Base-by-base conservation (phyloP, 208 protist genomes). In the Trichomonas tenax region DNA sequence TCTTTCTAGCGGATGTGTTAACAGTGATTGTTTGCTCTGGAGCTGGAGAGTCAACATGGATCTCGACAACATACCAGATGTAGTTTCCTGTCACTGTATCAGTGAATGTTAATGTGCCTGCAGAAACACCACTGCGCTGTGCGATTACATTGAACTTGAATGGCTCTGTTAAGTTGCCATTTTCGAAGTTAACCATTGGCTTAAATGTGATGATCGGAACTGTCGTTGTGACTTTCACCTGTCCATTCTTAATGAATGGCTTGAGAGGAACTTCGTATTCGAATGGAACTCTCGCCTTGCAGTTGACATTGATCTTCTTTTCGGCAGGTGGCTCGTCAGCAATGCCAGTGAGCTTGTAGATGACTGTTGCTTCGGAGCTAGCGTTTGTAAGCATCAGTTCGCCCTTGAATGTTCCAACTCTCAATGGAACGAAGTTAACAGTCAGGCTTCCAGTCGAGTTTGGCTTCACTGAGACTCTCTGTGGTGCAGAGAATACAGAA, bases 41-140 rank as follows among this genome's bases (percentile, higher is more conserved):
- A 17, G 17, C 26, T 51, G 86, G 86, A 38, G 86, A 51, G 9
- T 93, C 86, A 51, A 93, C 86, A 93, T 93, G 11, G 4, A 93
- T 93, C 15, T 93, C 86, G 0, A 93, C n/a, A 48, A 93, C 86
- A 44, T 93, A 93, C 86, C 86, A 93, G 10, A 93, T 51, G 31
- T 51, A 93, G 21, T 58, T 93, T 38, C 45, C 45, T 26, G 86
- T 51, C 26, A 4, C 6, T 0, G 3, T 34, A 51, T 93, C 86
- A 0, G 44, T 93, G n/a, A 93, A 93, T 34, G 86, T 93, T 8
- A 93, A 51, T 51, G 86, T 93, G 6, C 86, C 86, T 48, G 86
- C 86, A 10, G 86, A 48, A 34, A 93, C 21, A 38, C 86, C 86
- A 38, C 86, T 93, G 6, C 86, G 45, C 46, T 23, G 44, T 51